A percentile compares a stretch with the other conserved stretches of the same genome.
These are phyloP conservation scores for Trypanosoma caninum DNA, from an alignment of 208 protist species.

Conservation along the genomic window DNA sequence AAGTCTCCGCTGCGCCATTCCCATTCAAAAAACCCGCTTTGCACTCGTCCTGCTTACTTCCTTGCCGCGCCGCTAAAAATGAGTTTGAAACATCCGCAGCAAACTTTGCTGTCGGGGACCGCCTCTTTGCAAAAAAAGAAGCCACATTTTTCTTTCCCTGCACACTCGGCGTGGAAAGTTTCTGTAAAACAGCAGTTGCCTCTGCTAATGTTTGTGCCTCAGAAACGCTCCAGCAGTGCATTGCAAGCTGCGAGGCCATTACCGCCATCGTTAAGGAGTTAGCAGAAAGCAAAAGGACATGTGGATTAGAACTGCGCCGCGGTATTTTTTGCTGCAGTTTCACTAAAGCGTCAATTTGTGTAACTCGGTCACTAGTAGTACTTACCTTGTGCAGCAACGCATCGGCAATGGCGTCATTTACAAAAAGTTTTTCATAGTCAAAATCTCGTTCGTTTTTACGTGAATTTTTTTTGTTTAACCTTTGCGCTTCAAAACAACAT, in stretches of 20 bases:
- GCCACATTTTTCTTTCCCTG: no score
- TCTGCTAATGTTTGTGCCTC: slow-evolving; percentile 69
- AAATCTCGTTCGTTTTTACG: no score
- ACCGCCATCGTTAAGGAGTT: slow-evolving; percentile 75
- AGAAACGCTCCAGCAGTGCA: slow-evolving; percentile 80
- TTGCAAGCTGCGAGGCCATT: slow-evolving; percentile 74
- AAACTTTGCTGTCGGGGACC: no score
- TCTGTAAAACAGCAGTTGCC: slow-evolving; percentile 50
- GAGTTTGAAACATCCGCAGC: no score
- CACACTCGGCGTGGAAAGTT: slow-evolving; percentile 47
- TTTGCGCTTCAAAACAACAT: no score
- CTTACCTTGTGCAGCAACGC: slow-evolving; percentile 9
- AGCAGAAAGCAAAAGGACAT: slow-evolving; percentile 64
- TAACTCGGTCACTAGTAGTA: slow-evolving; percentile 17
- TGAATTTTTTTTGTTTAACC: no score
- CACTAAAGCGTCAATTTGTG: slow-evolving; percentile 57
- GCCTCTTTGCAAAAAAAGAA: no score
- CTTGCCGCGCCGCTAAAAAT: no score
- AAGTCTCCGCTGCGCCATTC: no score
- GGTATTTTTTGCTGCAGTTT: slow-evolving; percentile 51
- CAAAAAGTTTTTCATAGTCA: slow-evolving; percentile 7
- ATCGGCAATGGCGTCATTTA: not conserved
- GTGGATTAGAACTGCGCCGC: slow-evolving; percentile 39
- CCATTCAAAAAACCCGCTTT: no score
- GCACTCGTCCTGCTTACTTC: no score